Evolutionary conservation across 306 rosid species (phyloP).

Genomic region (Lathyrus aphaca): DNA sequence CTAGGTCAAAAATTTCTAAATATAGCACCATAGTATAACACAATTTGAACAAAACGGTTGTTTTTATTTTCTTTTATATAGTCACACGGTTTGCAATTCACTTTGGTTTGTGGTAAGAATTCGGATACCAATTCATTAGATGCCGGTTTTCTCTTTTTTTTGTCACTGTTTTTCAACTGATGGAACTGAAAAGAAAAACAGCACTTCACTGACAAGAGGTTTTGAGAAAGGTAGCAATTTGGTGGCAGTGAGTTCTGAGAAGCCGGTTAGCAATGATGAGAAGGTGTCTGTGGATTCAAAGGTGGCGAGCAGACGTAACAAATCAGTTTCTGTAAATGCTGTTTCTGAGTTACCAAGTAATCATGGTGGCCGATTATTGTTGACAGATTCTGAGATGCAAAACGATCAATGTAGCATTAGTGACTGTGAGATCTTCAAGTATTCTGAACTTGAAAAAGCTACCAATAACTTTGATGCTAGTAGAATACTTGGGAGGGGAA

Average conservation of each 20-base stretch:
- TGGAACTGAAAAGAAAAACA: conserved; percentile 7
- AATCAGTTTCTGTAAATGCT: conserved; percentile 18
- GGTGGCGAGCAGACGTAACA: not conserved
- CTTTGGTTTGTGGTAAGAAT: not conserved
- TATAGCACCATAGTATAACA: not conserved
- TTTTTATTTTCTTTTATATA: not conserved
- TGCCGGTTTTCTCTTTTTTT: conserved; percentile 32
- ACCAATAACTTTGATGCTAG: conserved; percentile 39
- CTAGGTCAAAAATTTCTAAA: too few species aligned
- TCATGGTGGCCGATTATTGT: conserved; percentile 8
- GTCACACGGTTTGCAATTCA: too few species aligned
- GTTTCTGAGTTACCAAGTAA: conserved; percentile 20
- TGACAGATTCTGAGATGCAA: conserved; percentile 21
- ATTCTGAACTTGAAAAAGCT: conserved; percentile 46
- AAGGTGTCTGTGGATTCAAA: conserved; percentile 13
- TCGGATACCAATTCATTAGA: not conserved
- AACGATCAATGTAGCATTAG: not conserved
- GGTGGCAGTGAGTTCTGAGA: not conserved
- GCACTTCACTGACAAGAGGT: not conserved
- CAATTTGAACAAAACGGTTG: not conserved
- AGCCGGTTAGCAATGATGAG: not conserved
- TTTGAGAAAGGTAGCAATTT: conserved; percentile 13
- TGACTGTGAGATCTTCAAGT: conserved; percentile 35
- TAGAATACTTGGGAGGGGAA: conserved; percentile 43
- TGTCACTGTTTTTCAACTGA: conserved; percentile 34